Evolutionary conservation across 768 basidiomycete species (phyloP), one percentile per base, ranked within the genome.

Genomic region (Cystobasidium tubakii): DNA sequence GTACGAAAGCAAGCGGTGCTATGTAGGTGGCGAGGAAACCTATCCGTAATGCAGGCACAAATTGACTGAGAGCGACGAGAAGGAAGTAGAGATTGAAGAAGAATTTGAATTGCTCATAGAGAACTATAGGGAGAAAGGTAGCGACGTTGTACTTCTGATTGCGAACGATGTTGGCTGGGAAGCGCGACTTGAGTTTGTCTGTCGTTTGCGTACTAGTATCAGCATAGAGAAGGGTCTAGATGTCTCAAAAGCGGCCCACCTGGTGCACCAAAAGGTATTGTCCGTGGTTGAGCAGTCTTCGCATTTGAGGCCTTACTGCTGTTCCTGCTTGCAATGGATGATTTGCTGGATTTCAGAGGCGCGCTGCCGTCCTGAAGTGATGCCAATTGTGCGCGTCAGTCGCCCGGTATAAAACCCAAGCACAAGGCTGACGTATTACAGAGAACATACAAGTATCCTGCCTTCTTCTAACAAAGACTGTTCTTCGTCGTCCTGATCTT

Each of bases 41-140:
- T 74, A 96, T 99, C 83, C 92, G 93, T 74, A 99, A 86, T 0
- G 93, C 90, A 17, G 96, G 96, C 21, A 99, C 83, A 80, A 99
- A 96, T 81, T 98, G 96, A 10, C 90, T 92, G 9, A 98, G 84
- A 0, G 96, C 96, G 43, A 99, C 96, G 27, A 98, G 88, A 13
- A 98, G 86, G 80, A 99, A 99, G 82, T 98, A 99, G 7, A 97
- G 85, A 80, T 98, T 99, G 87, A 96, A 98, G 84, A 99, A 99
- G 85, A 95, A 97, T 82, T 97, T 98, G 88, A 98, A 99, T 81
- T 98, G 95, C 81, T 98, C 94, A 81, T 97, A 98, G 81, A 98
- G 87, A 55, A 98, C 94, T 76, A 97, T 86, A 1, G 96, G 96
- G 12, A 99, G 86, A 84, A 99, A 99, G n/a, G 91, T 92, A 83